A percentile compares a stretch with the other conserved stretches of the same genome.
Conservation (phyloP, 2,329 filamentous ascomycete species). For the Aspergillus japonicus region DNA sequence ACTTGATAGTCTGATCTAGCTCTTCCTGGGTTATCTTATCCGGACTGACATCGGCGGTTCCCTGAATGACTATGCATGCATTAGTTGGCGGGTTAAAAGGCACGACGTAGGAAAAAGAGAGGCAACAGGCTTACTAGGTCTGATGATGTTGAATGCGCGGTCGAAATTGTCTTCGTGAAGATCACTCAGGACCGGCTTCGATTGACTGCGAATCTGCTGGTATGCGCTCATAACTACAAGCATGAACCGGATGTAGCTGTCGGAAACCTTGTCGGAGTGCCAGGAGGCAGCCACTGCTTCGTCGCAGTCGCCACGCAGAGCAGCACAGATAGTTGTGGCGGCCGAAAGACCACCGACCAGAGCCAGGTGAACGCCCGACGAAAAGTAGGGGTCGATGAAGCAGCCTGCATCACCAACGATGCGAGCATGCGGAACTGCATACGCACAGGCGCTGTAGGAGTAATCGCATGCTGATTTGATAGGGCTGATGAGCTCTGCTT, state of each 20-base stretch:
- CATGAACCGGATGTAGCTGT: constrained; percentile 51
- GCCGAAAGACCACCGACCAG: constrained; percentile 46
- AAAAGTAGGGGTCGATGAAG: constrained; percentile 53
- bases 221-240: constrained; percentile 30
- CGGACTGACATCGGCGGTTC: not conserved
- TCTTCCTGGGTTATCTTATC: not conserved
- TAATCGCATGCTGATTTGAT: constrained; percentile 48
- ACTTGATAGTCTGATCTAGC: not conserved
- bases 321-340: constrained; percentile 41
- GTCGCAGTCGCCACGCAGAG: constrained; percentile 26
- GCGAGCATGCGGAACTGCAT: constrained; percentile 41
- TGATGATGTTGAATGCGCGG: not conserved
- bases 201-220: constrained; percentile 12
- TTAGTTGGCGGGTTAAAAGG: not conserved
- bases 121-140: not conserved
- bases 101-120: not conserved
- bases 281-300: constrained; percentile 39
- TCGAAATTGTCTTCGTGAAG: constrained; percentile 7
- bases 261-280: constrained; percentile 48
- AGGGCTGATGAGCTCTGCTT: constrained; percentile 34
- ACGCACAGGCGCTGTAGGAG: constrained; percentile 48
- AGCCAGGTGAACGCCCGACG: constrained; percentile 50
- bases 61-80: constrained; percentile 3
- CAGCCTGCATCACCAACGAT: constrained; percentile 50
- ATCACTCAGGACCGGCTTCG: constrained; percentile 3